Base-by-base conservation (phyloP, 257 asterid genomes). In the Verbascum thapsus region DNA sequence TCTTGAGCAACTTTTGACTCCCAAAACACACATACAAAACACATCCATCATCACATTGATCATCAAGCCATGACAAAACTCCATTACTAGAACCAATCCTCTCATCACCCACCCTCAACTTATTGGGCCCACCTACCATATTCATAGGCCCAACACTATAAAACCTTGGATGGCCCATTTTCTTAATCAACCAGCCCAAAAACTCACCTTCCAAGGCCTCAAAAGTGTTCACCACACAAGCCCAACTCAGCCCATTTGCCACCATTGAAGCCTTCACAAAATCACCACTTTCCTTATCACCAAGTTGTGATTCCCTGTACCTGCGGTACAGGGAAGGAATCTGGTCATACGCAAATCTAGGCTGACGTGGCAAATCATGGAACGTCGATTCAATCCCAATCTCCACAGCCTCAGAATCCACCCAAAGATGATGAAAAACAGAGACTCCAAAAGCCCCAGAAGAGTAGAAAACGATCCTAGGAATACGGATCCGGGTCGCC, bases 1-100 rank as follows among this genome's bases (percentile, higher is more conserved):
- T 72, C 41, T 64, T 78, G 7, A 90, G 61, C 18, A 77, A 1
- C 71, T 77, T 83, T 18, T 87, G 98, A 32, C 96, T 85, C 44
- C 95, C 96, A 71, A 87, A 90, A 38, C 88, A 83, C 22, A 75
- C 92, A 30, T 85, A 85, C 62, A 90, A 52, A 58, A 90, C 95
- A 2, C 88, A 83, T 22, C 58, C 85, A 47, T 75, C 72, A 0
- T 58, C 76, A 10, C 80, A 75, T 0, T 56, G 67, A 62, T 83
- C 78, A 62, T 83, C 78, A 7, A 88, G 87, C 94, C 91, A 85
- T 8, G 77, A 10, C 4, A 82, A 17, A 10, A 73, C 16, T 3
- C 10, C 64, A 15, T 49, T 42, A 4, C 10, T 23, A 7, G 42
- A 9, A 11, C 0, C 53, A 5, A 6, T 9, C 18, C 17, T 0